Percentiles rank a stretch among this genome's conserved stretches.
phyloP scores from a whole-genome alignment of 352 stramenopile genomes.

The Phytopythium vexans region DNA sequence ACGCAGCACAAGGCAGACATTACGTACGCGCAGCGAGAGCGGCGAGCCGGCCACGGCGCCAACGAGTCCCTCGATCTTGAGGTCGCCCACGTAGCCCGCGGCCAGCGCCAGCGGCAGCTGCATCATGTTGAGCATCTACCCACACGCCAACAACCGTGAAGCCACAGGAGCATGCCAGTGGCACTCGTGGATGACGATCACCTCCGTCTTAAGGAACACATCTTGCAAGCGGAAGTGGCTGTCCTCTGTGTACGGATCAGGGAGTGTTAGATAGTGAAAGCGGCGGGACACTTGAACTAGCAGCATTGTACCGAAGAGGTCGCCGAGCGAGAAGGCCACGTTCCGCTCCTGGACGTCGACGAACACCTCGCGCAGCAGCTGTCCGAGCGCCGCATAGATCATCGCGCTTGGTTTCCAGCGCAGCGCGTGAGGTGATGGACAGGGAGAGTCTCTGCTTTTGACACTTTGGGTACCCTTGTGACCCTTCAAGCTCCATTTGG shows the following conservation, averaged over 20 bases:
- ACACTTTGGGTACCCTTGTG: neutral
- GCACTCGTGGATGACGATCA: slow-evolving; percentile 7
- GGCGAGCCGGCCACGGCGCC: slow-evolving; percentile 55
- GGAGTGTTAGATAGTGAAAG: slow-evolving; percentile 1
- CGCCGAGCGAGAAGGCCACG: slow-evolving; percentile 62
- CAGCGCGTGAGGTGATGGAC: slow-evolving; percentile 4
- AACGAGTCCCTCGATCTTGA: slow-evolving; percentile 59
- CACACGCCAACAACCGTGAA: neutral
- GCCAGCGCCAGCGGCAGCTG: slow-evolving; percentile 66
- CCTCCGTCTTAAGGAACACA: slow-evolving; percentile 62
- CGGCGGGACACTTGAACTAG: neutral
- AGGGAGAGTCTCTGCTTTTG: neutral
- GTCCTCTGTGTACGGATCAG: slow-evolving; percentile 25
- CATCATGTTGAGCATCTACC: slow-evolving; percentile 57
- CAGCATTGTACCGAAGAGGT: slow-evolving; percentile 54
- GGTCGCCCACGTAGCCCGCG: slow-evolving; percentile 61
- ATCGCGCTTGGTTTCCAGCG: slow-evolving; percentile 17
- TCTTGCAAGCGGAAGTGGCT: slow-evolving; percentile 63
- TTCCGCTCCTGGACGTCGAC: slow-evolving; percentile 50
- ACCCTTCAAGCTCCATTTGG: slow-evolving; percentile 16
- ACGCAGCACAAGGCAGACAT: slow-evolving; percentile 61
- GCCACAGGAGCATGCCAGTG: neutral
- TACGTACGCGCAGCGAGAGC: slow-evolving; percentile 43
- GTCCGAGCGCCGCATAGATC: slow-evolving; percentile 50
- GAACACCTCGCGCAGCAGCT: slow-evolving; percentile 67